A percentile compares a stretch with the other conserved stretches of the same genome.
phyloP scores from a whole-genome alignment of 306 rosid genomes.

The peach (Prunus persica) region Prunus_persica_NCBIv2 NC_034013.1:15188001-15188500 shows the following conservation, averaged over 20 bases:
- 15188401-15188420: no score
- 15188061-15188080: neutral
- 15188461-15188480: no score
- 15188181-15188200: neutral
- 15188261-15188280: neutral
- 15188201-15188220: neutral
- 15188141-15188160: neutral
- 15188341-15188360: no score
- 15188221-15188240: neutral
- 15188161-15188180: no score
- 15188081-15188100: neutral
- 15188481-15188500: no score
- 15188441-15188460: no score
- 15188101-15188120: neutral
- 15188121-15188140: neutral
- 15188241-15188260: neutral
- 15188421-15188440: no score
- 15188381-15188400: no score
- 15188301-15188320: no score
- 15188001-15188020: neutral
- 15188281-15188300: no score
- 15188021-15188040: constrained; percentile 3
- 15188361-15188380: no score
- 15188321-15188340: no score
- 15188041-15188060: neutral